phyloP scores from a whole-genome alignment of 371 early-diverging fungal species.

The Smittium culicis region DNA sequence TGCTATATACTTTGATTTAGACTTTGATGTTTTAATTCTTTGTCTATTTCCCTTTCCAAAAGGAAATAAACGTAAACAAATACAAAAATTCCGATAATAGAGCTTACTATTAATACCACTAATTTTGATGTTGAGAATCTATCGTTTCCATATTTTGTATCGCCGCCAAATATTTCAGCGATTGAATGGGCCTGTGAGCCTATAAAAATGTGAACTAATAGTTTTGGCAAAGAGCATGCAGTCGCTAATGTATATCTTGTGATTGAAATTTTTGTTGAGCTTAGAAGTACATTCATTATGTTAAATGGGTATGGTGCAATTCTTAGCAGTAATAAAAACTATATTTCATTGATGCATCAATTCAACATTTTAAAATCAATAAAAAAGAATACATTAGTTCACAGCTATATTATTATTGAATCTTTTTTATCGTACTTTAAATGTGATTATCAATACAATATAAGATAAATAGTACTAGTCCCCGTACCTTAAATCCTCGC shows the following conservation, averaged over 20 bases:
- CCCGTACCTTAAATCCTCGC: constrained; percentile 48
- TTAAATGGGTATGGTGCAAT: constrained; percentile 66
- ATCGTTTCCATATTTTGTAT: background rate
- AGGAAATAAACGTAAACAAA: constrained; percentile 1
- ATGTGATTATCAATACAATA: too few species aligned
- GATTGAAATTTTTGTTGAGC: constrained; percentile 45
- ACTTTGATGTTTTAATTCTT: too few species aligned
- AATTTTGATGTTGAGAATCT: background rate
- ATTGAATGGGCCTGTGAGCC: constrained; percentile 37
- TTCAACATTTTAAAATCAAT: too few species aligned
- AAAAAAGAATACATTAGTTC: too few species aligned
- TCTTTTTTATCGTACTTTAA: too few species aligned
- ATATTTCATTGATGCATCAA: too few species aligned
- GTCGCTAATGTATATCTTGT: constrained; percentile 43
- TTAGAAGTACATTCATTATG: constrained; percentile 50
- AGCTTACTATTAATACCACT: background rate
- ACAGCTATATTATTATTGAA: too few species aligned
- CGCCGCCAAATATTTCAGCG: background rate
- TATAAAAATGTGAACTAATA: constrained; percentile 54
- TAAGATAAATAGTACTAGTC: too few species aligned
- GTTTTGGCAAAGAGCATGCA: constrained; percentile 45
- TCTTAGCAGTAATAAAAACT: constrained; percentile 48
- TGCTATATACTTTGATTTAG: too few species aligned
- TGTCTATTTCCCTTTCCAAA: constrained; percentile 3
- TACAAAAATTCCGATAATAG: background rate